Conservation (phyloP, 1,284 basidiomycete species). For the Phellopilus nigrolimitatus region DNA sequence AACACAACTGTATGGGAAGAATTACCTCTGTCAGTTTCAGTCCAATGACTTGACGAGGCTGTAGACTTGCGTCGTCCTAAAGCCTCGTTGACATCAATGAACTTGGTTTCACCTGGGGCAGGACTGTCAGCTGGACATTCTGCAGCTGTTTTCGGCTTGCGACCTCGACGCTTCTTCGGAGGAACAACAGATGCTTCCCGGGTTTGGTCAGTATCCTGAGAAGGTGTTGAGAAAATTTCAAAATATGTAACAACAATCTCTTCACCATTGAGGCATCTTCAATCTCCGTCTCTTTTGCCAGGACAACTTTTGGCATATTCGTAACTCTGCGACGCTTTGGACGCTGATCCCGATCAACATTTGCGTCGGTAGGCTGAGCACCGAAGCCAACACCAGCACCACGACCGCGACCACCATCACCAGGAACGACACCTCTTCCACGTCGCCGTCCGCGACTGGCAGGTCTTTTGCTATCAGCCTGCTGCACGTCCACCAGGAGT, state of each 20-base stretch:
- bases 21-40: conserved; percentile 56
- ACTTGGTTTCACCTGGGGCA: conserved; percentile 27
- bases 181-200: conserved; percentile 10
- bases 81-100: conserved; percentile 30
- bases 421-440: conserved; percentile 27
- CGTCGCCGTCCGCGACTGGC: conserved; percentile 21
- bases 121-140: conserved; percentile 25
- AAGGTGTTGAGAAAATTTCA: background rate
- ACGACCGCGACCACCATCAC: conserved; percentile 31
- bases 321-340: conserved; percentile 14
- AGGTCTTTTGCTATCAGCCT: conserved; percentile 62
- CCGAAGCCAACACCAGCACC: too few relatives aligned
- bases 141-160: conserved; percentile 28
- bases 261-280: conserved; percentile 11
- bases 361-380: conserved; percentile 2
- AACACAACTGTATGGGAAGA: conserved; percentile 19
- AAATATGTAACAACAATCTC: background rate
- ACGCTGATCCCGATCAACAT: conserved; percentile 8
- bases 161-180: conserved; percentile 15
- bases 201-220: conserved; percentile 14
- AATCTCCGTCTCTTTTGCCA: conserved; percentile 6
- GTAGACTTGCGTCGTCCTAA: conserved; percentile 34
- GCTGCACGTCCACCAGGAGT: conserved; percentile 70
- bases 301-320: background rate
- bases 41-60: conserved; percentile 39